Percentiles rank a stretch among this genome's conserved stretches.
phyloP scores from a whole-genome alignment of 257 asterid genomes.

The Haberlea rhodopensis region DNA sequence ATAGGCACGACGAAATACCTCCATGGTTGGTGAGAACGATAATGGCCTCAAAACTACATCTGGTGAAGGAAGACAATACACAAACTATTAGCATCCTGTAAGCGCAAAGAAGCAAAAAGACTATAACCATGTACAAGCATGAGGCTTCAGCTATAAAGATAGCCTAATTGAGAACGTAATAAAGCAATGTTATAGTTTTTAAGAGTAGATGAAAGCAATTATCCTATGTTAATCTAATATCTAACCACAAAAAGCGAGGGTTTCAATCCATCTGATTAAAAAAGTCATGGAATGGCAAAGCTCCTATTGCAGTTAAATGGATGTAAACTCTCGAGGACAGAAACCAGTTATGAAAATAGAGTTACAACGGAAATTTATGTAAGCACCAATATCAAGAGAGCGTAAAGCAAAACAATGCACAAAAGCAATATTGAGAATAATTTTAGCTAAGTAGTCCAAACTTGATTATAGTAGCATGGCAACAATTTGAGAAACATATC shows the following conservation, averaged over 20 bases:
- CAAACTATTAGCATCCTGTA: slow-evolving; percentile 24
- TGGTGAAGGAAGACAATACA: slow-evolving; percentile 28
- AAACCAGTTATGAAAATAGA: neutral
- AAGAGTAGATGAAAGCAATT: slow-evolving; percentile 8
- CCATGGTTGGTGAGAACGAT: slow-evolving; percentile 83
- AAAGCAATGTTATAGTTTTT: neutral
- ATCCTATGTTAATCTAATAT: neutral
- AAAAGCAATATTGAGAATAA: neutral
- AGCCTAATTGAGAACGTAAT: slow-evolving; percentile 14
- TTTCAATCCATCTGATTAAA: neutral
- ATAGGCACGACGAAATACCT: slow-evolving; percentile 43
- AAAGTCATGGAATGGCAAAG: neutral
- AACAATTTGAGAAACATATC: neutral
- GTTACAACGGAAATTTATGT: neutral
- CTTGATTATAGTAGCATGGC: neutral
- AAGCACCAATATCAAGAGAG: neutral
- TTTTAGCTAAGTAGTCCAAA: neutral
- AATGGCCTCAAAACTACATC: slow-evolving; percentile 67
- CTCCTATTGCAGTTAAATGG: neutral
- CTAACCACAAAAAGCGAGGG: slow-evolving; percentile 5
- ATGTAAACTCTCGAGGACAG: neutral
- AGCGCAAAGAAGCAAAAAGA: neutral
- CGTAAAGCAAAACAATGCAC: neutral
- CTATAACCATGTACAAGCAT: slow-evolving; percentile 6
- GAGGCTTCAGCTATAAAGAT: neutral